Conservation (phyloP, 208 protist genomes). For the Phytomonas serpens region DNA sequence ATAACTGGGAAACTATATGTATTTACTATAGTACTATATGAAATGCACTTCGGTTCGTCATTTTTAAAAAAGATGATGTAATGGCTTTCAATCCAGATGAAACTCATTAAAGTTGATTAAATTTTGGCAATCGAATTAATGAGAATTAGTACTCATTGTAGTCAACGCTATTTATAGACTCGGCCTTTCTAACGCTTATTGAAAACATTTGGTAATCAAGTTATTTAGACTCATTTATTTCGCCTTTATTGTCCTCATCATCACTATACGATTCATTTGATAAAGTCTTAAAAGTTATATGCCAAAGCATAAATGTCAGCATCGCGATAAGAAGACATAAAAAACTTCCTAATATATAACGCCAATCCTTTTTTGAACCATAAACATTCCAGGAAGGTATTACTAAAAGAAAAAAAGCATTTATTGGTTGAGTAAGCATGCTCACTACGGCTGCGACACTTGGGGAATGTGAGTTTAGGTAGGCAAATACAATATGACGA, state of each 20-base stretch:
- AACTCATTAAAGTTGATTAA: slow-evolving; percentile 1
- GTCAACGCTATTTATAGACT: not conserved
- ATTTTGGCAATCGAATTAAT: not conserved
- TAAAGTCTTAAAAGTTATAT: slow-evolving; percentile 16
- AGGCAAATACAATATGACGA: slow-evolving; percentile 32
- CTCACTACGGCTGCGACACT: slow-evolving; percentile 23
- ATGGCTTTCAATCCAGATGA: not conserved
- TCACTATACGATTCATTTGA: not conserved
- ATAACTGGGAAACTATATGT: slow-evolving; percentile 1
- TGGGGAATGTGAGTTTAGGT: slow-evolving; percentile 34
- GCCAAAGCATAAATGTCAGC: slow-evolving; percentile 24
- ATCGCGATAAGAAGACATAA: slow-evolving; percentile 28
- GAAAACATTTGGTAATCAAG: not conserved
- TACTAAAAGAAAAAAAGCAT: slow-evolving; percentile 27
- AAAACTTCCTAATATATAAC: slow-evolving; percentile 27
- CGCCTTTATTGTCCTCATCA: not conserved
- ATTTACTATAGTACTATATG: not conserved
- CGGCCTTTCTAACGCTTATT: not conserved
- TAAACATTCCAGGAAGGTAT: slow-evolving; percentile 38
- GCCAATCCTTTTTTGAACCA: slow-evolving; percentile 20
- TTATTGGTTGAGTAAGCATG: slow-evolving; percentile 32
- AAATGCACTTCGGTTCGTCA: not conserved
- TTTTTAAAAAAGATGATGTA: not conserved
- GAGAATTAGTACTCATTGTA: not conserved
- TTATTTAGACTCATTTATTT: slow-evolving; percentile 5